phyloP scores from a whole-genome alignment of 768 basidiomycete species.

The Trichaptum fuscoviolaceum region DNA sequence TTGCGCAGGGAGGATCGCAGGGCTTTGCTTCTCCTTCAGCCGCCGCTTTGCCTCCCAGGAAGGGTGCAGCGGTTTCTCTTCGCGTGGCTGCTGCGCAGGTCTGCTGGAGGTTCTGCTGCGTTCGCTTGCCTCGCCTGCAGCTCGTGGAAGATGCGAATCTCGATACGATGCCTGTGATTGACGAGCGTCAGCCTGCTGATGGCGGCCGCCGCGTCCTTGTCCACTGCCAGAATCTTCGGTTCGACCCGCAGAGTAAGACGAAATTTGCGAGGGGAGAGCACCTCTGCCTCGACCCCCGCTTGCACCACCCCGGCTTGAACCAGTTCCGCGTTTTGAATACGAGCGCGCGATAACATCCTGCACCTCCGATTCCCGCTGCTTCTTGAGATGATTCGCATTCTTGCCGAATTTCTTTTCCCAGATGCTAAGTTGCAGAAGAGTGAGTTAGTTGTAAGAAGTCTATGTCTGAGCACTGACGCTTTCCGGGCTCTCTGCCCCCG shows the following conservation, averaged over 20 bases:
- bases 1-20: slow-evolving; percentile 57
- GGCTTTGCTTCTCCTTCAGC: slow-evolving; percentile 63
- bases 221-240: background rate
- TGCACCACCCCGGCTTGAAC: slow-evolving; percentile 3
- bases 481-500: slow-evolving; percentile 90
- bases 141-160: slow-evolving; percentile 6
- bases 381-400: slow-evolving; percentile 88
- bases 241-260: background rate
- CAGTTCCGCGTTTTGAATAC: slow-evolving; percentile 14
- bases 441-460: slow-evolving; percentile 8
- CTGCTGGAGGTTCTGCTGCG: slow-evolving; percentile 6
- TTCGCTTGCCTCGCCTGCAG: too few relatives aligned
- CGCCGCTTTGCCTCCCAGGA: slow-evolving; percentile 95
- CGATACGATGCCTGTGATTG: background rate
- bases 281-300: background rate
- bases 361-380: slow-evolving; percentile 28
- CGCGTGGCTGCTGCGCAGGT: slow-evolving; percentile 5
- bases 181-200: background rate
- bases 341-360: slow-evolving; percentile 13
- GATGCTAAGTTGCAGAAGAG: slow-evolving; percentile 49
- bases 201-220: background rate
- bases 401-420: slow-evolving; percentile 97
- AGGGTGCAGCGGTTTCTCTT: slow-evolving; percentile 66
- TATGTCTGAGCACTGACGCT: slow-evolving; percentile 58
- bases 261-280: background rate